Evolutionary conservation across 352 stramenopile genomes (phyloP).

Genomic region (Pythium dissimile): DNA sequence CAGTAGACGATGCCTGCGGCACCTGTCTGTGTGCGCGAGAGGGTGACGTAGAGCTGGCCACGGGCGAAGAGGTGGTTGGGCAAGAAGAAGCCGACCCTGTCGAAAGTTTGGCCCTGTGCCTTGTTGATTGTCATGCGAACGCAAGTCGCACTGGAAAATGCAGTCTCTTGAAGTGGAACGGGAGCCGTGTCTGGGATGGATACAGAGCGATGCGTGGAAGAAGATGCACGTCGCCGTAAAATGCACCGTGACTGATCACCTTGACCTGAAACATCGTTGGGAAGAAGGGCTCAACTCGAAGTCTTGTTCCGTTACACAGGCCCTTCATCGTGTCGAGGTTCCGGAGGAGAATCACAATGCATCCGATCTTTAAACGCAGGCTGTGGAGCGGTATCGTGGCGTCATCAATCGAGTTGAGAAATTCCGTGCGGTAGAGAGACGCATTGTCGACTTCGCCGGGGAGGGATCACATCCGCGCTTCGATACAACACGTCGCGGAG

Average conservation of each 20-base stretch:
- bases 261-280: constrained; percentile 8
- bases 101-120: constrained; percentile 19
- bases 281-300: constrained; percentile 12
- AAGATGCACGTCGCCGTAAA: constrained; percentile 3
- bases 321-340: constrained; percentile 13
- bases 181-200: constrained; percentile 5
- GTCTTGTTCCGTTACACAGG: constrained; percentile 22
- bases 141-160: constrained; percentile 24
- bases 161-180: constrained; percentile 16
- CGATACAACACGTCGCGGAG: too few species aligned
- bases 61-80: constrained; percentile 13
- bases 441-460: constrained; percentile 1
- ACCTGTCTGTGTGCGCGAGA: constrained; percentile 8
- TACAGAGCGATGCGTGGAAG: constrained; percentile 22
- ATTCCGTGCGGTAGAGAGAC: constrained; percentile 11
- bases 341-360: constrained; percentile 14
- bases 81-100: constrained; percentile 17
- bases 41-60: constrained; percentile 20
- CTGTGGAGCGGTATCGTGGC: constrained; percentile 17
- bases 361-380: constrained; percentile 19
- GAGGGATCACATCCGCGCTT: background rate
- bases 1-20: background rate
- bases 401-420: constrained; percentile 17
- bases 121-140: constrained; percentile 31
- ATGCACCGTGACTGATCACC: constrained; percentile 14